Conservation (phyloP, 257 asterid species). For the Vinca minor region DNA sequence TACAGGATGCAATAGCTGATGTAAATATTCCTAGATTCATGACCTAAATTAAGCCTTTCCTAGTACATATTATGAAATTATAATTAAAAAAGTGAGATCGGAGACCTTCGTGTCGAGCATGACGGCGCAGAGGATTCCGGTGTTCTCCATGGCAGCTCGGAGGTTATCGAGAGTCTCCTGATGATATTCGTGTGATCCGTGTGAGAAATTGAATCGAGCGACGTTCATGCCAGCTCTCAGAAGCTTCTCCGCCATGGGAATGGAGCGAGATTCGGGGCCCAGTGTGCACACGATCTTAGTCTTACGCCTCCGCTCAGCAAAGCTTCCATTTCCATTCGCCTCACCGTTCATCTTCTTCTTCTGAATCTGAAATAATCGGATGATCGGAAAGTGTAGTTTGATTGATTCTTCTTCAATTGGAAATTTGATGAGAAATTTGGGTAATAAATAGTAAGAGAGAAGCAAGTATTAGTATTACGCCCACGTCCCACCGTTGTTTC, state of each 20-base stretch:
- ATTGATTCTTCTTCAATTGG: no score
- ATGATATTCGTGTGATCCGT: constrained; percentile 34
- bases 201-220: constrained; percentile 40
- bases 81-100: neutral
- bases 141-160: constrained; percentile 25
- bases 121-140: constrained; percentile 38
- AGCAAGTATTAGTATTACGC: no score
- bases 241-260: constrained; percentile 29
- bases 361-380: neutral
- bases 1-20: neutral
- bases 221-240: constrained; percentile 37
- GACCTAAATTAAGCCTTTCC: neutral
- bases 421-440: no score
- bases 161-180: constrained; percentile 40
- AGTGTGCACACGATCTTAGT: constrained; percentile 37
- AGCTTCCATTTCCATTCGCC: neutral
- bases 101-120: constrained; percentile 41
- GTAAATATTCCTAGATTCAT: neutral
- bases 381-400: neutral
- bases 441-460: no score
- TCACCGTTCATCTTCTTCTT: neutral
- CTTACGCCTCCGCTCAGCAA: constrained; percentile 19
- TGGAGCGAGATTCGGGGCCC: constrained; percentile 32
- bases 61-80: no score
- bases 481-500: no score